phyloP scores from a whole-genome alignment of 352 stramenopile species.

The Phytophthora vignae region DNA sequence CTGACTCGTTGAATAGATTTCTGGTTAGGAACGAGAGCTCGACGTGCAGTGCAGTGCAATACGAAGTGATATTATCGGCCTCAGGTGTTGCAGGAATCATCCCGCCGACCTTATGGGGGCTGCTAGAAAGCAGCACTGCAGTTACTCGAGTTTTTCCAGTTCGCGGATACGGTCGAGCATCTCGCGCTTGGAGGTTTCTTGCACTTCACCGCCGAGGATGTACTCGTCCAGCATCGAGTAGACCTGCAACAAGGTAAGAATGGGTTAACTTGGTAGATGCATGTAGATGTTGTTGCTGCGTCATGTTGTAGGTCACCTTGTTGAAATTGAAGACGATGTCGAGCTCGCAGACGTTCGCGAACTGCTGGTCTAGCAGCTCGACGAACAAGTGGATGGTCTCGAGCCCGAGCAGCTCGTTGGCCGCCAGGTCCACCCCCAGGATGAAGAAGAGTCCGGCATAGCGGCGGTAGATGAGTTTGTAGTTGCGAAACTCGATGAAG shows the following conservation, averaged over 20 bases:
- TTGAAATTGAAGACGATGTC: conserved; percentile 97
- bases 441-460: conserved; percentile 99
- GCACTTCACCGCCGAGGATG: conserved; percentile 94
- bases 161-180: conserved; percentile 94
- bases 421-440: conserved; percentile 94
- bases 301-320: conserved; percentile 60
- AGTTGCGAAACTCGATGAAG: conserved; percentile 98
- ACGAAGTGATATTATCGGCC: conserved; percentile 24
- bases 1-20: conserved; percentile 34
- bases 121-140: conserved; percentile 2
- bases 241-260: conserved; percentile 48
- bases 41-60: conserved; percentile 2
- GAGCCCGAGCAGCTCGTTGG: conserved; percentile 98
- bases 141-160: conserved; percentile 93
- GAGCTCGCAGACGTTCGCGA: conserved; percentile 99
- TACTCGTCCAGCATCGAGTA: conserved; percentile 96
- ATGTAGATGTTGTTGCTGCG: not conserved
- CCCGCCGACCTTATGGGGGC: not conserved
- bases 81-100: not conserved
- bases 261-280: no score
- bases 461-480: conserved; percentile 99
- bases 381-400: conserved; percentile 99
- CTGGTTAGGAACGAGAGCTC: conserved; percentile 25
- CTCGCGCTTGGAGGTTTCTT: conserved; percentile 93
- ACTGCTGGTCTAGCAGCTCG: conserved; percentile 98